These are phyloP conservation scores for Firmiana major DNA, from an alignment of 345 rosid species.

Conservation along the genomic window DNA sequence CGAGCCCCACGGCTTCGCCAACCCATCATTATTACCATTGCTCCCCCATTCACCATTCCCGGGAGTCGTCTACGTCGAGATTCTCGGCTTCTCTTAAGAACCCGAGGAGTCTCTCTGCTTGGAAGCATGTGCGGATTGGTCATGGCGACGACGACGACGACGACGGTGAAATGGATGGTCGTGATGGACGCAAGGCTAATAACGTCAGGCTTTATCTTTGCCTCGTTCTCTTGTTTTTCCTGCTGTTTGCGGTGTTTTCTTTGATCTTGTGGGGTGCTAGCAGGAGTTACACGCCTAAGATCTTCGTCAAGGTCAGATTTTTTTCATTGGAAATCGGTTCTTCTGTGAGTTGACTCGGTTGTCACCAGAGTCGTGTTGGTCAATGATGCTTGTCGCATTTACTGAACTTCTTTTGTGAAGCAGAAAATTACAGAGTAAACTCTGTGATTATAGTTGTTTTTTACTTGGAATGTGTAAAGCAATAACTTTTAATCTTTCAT, in stretches of 20 bases:
- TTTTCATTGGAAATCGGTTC: background rate
- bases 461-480: background rate
- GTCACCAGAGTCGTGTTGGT: background rate
- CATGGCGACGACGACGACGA: constrained; percentile 34
- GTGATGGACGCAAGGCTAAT: constrained; percentile 21
- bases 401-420: background rate
- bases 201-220: constrained; percentile 58
- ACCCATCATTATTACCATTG: constrained; percentile 75
- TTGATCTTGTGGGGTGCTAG: constrained; percentile 84
- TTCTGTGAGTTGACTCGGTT: constrained; percentile 17
- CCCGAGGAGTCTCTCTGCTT: constrained; percentile 46
- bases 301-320: constrained; percentile 56
- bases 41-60: constrained; percentile 96
- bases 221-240: constrained; percentile 46
- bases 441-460: background rate
- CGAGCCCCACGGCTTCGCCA: constrained; percentile 77
- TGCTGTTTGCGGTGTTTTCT: constrained; percentile 62
- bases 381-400: background rate
- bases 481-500: background rate
- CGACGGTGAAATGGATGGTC: constrained; percentile 26
- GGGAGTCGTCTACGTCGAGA: constrained; percentile 89
- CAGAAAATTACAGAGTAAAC: background rate
- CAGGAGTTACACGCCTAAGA: constrained; percentile 66
- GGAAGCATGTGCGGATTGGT: constrained; percentile 48
- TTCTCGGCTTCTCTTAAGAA: constrained; percentile 73